Conservation (phyloP, 805 yeast genomes). For the Huiozyma sinensis region DNA sequence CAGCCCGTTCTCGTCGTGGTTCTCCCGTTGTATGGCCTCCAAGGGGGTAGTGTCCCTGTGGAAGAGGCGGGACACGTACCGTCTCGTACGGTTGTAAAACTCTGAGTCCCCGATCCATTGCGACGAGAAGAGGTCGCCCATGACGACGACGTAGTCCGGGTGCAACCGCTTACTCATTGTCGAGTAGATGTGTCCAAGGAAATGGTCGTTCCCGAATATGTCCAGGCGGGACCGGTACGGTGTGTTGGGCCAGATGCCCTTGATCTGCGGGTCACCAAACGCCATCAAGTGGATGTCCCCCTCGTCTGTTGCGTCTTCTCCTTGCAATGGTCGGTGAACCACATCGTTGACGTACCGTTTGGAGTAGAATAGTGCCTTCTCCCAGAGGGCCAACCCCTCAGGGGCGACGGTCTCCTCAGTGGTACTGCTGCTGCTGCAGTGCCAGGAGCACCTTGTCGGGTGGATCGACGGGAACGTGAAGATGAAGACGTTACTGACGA, state of each 20-base stretch:
- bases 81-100: slow-evolving; percentile 64
- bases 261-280: slow-evolving; percentile 95
- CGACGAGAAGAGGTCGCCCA: slow-evolving; percentile 88
- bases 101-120: slow-evolving; percentile 93
- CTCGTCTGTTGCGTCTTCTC: slow-evolving; percentile 6
- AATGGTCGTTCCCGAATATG: slow-evolving; percentile 81
- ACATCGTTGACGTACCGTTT: slow-evolving; percentile 24
- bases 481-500: slow-evolving; percentile 48
- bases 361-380: slow-evolving; percentile 18
- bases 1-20: slow-evolving; percentile 19
- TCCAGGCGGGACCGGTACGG: slow-evolving; percentile 67
- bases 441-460: slow-evolving; percentile 53
- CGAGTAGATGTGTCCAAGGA: slow-evolving; percentile 70
- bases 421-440: slow-evolving; percentile 11
- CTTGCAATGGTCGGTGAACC: slow-evolving; percentile 9
- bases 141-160: slow-evolving; percentile 76
- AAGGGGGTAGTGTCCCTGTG: slow-evolving; percentile 54
- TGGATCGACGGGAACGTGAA: slow-evolving; percentile 65
- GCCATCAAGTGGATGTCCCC: slow-evolving; percentile 58
- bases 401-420: slow-evolving; percentile 2
- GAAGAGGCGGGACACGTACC: slow-evolving; percentile 64
- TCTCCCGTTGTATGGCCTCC: slow-evolving; percentile 30
- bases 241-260: slow-evolving; percentile 71
- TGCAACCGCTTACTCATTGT: slow-evolving; percentile 50
- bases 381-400: slow-evolving; percentile 5